These are phyloP conservation scores for Spiromastix sp. DNA, from an alignment of 2,329 filamentous ascomycete species.

Conservation along the genomic window DNA sequence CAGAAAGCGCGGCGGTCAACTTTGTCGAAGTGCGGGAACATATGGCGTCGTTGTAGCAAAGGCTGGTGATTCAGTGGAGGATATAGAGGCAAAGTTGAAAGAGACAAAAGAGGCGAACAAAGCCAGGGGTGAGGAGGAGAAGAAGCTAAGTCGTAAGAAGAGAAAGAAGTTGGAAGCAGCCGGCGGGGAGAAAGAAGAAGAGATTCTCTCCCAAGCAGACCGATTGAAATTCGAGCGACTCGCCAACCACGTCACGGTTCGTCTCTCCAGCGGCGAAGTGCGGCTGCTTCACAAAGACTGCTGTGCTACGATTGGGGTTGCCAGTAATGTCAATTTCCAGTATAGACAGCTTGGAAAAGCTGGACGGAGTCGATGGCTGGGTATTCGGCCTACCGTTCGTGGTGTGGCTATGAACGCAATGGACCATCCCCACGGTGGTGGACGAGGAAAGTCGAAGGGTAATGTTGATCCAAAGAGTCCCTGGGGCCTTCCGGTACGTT, in stretches of 20 bases:
- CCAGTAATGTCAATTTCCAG: constrained; percentile 87
- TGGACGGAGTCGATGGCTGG: constrained; percentile 84
- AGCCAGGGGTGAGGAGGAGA: constrained; percentile 9
- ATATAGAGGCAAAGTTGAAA: constrained; percentile 10
- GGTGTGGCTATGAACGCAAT: constrained; percentile 98
- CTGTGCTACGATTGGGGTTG: constrained; percentile 85
- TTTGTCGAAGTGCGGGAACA: constrained; percentile 91
- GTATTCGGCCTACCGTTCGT: constrained; percentile 88
- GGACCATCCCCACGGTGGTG: constrained; percentile 97
- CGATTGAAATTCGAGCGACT: constrained; percentile 44
- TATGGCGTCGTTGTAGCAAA: constrained; percentile 83
- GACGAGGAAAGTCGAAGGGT: constrained; percentile 98
- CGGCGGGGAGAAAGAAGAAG: constrained; percentile 21
- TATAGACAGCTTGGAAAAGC: constrained; percentile 91
- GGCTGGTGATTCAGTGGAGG: constrained; percentile 37
- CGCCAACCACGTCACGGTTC: constrained; percentile 70
- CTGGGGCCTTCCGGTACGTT: constrained; percentile 86
- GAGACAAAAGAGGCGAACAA: constrained; percentile 10
- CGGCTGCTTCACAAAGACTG: constrained; percentile 83
- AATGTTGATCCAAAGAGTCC: constrained; percentile 90
- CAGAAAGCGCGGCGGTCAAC: constrained; percentile 64
- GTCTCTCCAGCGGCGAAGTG: constrained; percentile 86
- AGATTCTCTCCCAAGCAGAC: constrained; percentile 28
- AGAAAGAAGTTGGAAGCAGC: constrained; percentile 8
- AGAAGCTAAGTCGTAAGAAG: constrained; percentile 9